Evolutionary conservation across 352 stramenopile species (phyloP), one percentile per base, ranked within the genome.

Genomic region (Phytopythium oedochilum): DNA sequence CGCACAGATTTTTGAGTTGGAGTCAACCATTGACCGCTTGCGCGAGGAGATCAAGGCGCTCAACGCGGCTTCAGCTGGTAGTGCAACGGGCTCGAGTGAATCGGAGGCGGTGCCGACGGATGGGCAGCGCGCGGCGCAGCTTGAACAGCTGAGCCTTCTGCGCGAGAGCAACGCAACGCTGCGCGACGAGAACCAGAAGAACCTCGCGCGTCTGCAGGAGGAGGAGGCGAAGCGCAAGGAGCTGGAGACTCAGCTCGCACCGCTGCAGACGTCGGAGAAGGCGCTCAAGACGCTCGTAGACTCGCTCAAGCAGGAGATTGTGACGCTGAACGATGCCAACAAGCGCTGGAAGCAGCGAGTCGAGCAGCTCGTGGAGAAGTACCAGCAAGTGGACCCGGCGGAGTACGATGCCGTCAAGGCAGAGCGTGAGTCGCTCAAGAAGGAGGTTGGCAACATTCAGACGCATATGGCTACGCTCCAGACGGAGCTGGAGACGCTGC

Each of bases 301-400:
- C 12, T 71, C 71, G 8, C 48, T 90, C 23, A 82, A 86, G 52
- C 70, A 87, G 53, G 82, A 92, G 53, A 58, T 92, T 31, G 61
- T 61, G 39, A 74, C 71, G 26, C 59, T 90, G 0, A 77, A 67
- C 10, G 71, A 86, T 28, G 73, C 78, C 15, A 91, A 88, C 64
- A 83, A 78, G 57, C 69, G 76, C 31, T 92, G 83, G 83, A 92
- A 92, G 57, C 63, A 79, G 38, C 80, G 83, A 11, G 79, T 92
- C n/a, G 76, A 90, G 45, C 83, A 90, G 55, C 31, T 92, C 53
- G 78, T 90, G 20, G 83, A 92, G 51, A 92, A 92, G 59, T 90
- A 90, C 45, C 80, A 92, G 49, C 83, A 92, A 53, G 55, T 92
- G 38, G 83, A 92, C 38, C 83, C 83, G 1, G 78, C 60, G 1